Conservation (phyloP, 2,329 filamentous ascomycete genomes). For the Aspergillus tanneri region DNA sequence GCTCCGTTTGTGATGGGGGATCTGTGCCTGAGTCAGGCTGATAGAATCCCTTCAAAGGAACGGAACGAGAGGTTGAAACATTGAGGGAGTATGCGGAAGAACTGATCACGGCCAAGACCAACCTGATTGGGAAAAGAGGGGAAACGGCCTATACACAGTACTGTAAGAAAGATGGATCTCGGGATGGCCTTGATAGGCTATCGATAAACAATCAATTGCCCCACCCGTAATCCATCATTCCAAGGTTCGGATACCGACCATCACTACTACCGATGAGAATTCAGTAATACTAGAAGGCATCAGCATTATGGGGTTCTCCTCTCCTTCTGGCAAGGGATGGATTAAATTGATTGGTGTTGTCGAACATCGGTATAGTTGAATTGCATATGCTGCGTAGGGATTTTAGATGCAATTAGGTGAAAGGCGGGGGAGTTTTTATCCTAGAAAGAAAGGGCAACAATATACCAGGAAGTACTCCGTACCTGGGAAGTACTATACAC, state of each 20-base stretch:
- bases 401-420: no score
- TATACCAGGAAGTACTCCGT: no score
- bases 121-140: neutral
- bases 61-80: neutral
- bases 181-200: constrained; percentile 17
- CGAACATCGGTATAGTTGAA: no score
- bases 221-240: constrained; percentile 1
- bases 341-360: no score
- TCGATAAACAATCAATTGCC: constrained; percentile 10
- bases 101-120: neutral
- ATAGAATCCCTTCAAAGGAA: neutral
- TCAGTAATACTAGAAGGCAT: no score
- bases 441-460: no score
- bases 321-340: neutral
- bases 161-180: constrained; percentile 3
- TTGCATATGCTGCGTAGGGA: no score
- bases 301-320: no score
- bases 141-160: neutral
- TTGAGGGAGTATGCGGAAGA: neutral
- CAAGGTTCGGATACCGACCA: constrained; percentile 8
- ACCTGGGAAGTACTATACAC: no score
- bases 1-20: constrained; percentile 12
- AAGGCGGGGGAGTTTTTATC: no score
- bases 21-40: constrained; percentile 11
- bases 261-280: neutral